A percentile compares a stretch with the other conserved stretches of the same genome.
Evolutionary conservation across 495 filamentous ascomycete species (phyloP).

Genomic region (Aspergillus conjunctus): DNA sequence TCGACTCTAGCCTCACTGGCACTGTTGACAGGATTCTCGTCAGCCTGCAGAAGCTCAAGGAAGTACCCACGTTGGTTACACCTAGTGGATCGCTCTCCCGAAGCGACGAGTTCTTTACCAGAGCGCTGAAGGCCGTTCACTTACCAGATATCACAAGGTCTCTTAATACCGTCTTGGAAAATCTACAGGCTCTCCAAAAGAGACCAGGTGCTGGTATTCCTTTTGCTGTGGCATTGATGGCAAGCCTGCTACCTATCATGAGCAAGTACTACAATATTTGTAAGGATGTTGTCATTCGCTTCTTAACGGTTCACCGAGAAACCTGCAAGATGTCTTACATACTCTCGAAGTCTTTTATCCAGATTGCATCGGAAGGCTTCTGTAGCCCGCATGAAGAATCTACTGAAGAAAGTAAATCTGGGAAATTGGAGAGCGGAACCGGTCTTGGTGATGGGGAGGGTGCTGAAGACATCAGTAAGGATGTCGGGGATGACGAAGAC

Average conservation of each 20-base stretch:
- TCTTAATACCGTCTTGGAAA: slow-evolving; percentile 51
- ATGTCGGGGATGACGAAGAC: slow-evolving; percentile 91
- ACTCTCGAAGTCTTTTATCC: slow-evolving; percentile 72
- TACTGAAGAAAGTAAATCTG: slow-evolving; percentile 63
- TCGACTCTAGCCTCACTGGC: slow-evolving; percentile 60
- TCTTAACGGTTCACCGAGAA: slow-evolving; percentile 61
- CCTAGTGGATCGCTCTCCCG: slow-evolving; percentile 64
- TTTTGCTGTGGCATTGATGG: slow-evolving; percentile 61
- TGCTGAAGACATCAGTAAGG: slow-evolving; percentile 95
- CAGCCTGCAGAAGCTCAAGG: slow-evolving; percentile 70
- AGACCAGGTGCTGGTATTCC: slow-evolving; percentile 42
- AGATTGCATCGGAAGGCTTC: slow-evolving; percentile 81
- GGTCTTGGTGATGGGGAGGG: slow-evolving; percentile 96
- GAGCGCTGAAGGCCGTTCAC: slow-evolving; percentile 60
- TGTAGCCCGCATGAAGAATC: slow-evolving; percentile 83
- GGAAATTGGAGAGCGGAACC: slow-evolving; percentile 86
- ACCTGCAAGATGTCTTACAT: slow-evolving; percentile 73
- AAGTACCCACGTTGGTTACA: slow-evolving; percentile 57
- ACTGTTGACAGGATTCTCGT: slow-evolving; percentile 69
- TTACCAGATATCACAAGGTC: slow-evolving; percentile 54
- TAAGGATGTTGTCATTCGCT: slow-evolving; percentile 51
- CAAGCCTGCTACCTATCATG: slow-evolving; percentile 70
- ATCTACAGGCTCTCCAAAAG: slow-evolving; percentile 53
- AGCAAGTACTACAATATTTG: slow-evolving; percentile 69
- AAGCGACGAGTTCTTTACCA: slow-evolving; percentile 58